Conservation (phyloP, 306 rosid genomes). For the Rubus idaeus region DNA sequence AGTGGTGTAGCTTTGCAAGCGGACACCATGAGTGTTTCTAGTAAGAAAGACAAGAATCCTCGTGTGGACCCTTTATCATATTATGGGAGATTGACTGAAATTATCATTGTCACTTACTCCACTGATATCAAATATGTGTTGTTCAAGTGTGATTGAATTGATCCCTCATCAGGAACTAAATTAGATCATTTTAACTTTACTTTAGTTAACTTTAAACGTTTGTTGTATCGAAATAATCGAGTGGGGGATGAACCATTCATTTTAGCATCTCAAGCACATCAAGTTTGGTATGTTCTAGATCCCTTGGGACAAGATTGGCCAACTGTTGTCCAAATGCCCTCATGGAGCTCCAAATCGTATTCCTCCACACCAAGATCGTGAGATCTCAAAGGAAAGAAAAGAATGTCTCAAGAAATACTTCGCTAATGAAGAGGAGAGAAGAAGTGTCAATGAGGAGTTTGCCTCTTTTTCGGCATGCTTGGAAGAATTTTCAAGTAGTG, state of each 20-base stretch:
- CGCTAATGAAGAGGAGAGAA: background rate
- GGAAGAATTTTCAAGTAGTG: background rate
- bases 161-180: background rate
- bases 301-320: background rate
- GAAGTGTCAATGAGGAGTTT: background rate
- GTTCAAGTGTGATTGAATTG: background rate
- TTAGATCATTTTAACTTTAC: background rate
- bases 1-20: no score
- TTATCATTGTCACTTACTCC: background rate
- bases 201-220: background rate
- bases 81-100: background rate
- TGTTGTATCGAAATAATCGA: background rate
- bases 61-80: background rate
- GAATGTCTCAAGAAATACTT: background rate
- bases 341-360: background rate
- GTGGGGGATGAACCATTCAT: background rate
- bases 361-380: background rate
- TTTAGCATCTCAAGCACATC: background rate
- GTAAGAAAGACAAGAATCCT: no score
- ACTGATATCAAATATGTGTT: background rate
- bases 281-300: background rate
- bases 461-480: background rate
- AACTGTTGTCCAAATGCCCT: no score
- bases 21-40: no score
- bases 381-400: background rate